Evolutionary conservation across 2,329 filamentous ascomycete species (phyloP).

Genomic region (Clarireedia monteithiana): DNA sequence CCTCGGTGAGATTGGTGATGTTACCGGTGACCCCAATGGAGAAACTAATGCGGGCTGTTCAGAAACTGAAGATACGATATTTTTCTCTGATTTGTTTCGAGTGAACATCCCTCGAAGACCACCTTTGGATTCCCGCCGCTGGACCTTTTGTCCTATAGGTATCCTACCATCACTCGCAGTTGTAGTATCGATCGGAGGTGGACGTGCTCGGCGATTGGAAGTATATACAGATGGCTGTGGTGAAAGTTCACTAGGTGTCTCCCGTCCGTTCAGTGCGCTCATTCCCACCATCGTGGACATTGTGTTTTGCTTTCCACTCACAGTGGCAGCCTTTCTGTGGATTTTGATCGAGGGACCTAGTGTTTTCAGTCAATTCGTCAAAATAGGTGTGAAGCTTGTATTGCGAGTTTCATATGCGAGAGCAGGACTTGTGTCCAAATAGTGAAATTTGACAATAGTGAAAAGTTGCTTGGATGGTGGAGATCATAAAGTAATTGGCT

Average conservation of each 20-base stretch:
- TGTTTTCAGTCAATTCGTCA: background rate
- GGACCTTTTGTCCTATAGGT: constrained; percentile 20
- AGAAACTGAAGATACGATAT: constrained; percentile 12
- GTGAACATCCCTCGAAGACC: constrained; percentile 27
- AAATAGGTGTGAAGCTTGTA: background rate
- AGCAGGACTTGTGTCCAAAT: too few species aligned
- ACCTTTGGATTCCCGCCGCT: constrained; percentile 22
- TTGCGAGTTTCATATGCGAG: too few species aligned
- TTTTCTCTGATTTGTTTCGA: constrained; percentile 21
- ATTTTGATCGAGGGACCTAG: too few species aligned
- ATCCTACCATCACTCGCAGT: constrained; percentile 13
- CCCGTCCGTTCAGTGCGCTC: background rate
- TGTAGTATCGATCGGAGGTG: constrained; percentile 18
- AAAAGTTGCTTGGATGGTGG: too few species aligned
- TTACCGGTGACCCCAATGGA: background rate
- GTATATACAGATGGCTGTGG: background rate
- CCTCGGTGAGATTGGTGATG: constrained; percentile 7
- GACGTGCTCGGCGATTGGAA: constrained; percentile 19
- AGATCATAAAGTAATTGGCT: background rate
- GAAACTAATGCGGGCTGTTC: constrained; percentile 13
- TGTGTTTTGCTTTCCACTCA: background rate
- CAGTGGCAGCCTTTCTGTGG: too few species aligned
- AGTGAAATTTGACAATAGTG: too few species aligned
- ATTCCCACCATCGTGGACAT: background rate
- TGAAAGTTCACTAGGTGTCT: background rate